These are phyloP conservation scores for Emiliania huxleyi DNA, from an alignment of 78 protist genomes.

Conservation along the genomic window DNA sequence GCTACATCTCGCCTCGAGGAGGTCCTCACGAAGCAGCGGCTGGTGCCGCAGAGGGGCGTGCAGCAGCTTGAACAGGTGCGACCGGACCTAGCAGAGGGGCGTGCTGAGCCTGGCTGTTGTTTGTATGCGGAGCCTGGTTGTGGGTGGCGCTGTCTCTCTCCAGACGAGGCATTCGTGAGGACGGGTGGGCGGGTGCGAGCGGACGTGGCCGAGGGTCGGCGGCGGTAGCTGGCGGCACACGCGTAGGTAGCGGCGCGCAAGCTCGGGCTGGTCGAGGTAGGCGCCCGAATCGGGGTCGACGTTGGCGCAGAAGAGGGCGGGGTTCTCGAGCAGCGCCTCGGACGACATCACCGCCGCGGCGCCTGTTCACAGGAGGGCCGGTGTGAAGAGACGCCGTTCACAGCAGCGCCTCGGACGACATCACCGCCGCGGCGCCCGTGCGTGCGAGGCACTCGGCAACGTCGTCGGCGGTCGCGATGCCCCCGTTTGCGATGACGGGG, in stretches of 20 bases:
- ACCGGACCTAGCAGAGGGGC: too few species aligned
- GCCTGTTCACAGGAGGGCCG: too few species aligned
- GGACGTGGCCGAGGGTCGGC: neutral
- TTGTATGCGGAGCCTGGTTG: too few species aligned
- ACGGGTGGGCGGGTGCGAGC: too few species aligned
- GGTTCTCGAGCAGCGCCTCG: slow-evolving; percentile 15
- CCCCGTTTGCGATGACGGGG: slow-evolving; percentile 83
- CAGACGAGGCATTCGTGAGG: too few species aligned
- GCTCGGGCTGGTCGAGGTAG: neutral
- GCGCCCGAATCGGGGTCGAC: neutral
- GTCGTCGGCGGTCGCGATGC: slow-evolving; percentile 43
- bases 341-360: slow-evolving; percentile 9
- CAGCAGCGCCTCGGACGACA: too few species aligned
- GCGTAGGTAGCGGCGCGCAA: neutral
- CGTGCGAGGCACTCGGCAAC: slow-evolving; percentile 36
- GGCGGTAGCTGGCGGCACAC: neutral
- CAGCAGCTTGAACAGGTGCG: neutral
- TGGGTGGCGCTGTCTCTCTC: too few species aligned
- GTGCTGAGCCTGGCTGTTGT: too few species aligned
- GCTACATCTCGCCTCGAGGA: neutral
- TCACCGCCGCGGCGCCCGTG: too few species aligned
- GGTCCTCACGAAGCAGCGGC: neutral
- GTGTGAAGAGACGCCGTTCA: too few species aligned
- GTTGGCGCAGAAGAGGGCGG: neutral
- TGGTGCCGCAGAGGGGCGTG: neutral